Evolutionary conservation across 345 rosid species (phyloP).

Genomic region (Trapa incisa): DNA sequence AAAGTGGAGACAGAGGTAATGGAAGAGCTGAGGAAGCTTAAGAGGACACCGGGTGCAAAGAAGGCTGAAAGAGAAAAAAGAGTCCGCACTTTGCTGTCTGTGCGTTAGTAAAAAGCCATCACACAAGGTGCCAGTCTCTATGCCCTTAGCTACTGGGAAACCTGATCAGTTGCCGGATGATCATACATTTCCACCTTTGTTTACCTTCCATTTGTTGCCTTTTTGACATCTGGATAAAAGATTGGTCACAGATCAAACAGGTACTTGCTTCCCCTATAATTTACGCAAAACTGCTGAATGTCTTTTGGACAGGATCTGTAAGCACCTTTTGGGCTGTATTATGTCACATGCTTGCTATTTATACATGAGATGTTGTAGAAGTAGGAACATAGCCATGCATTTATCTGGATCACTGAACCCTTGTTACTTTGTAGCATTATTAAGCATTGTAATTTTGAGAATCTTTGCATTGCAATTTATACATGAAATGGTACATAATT

Average conservation of each 20-base stretch:
- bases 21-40: slow-evolving; percentile 55
- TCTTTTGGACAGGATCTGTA: slow-evolving; percentile 7
- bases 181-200: neutral
- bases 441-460: neutral
- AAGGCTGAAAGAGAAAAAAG: slow-evolving; percentile 48
- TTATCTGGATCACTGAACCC: neutral
- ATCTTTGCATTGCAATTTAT: no score
- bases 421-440: neutral
- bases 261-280: slow-evolving; percentile 6
- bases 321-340: neutral
- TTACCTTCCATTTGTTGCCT: slow-evolving; percentile 3
- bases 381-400: neutral
- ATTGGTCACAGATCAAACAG: slow-evolving; percentile 6
- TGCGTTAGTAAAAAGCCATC: slow-evolving; percentile 30
- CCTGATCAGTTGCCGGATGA: neutral
- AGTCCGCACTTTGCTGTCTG: slow-evolving; percentile 61
- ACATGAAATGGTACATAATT: no score
- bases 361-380: no score
- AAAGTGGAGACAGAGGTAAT: slow-evolving; percentile 59
- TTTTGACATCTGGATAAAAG: slow-evolving; percentile 5
- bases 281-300: slow-evolving; percentile 12
- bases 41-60: slow-evolving; percentile 59
- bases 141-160: neutral
- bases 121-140: neutral
- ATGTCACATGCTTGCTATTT: neutral